Evolutionary conservation across 441 rosid species (phyloP).

Genomic region (Metrosideros polymorpha): DNA sequence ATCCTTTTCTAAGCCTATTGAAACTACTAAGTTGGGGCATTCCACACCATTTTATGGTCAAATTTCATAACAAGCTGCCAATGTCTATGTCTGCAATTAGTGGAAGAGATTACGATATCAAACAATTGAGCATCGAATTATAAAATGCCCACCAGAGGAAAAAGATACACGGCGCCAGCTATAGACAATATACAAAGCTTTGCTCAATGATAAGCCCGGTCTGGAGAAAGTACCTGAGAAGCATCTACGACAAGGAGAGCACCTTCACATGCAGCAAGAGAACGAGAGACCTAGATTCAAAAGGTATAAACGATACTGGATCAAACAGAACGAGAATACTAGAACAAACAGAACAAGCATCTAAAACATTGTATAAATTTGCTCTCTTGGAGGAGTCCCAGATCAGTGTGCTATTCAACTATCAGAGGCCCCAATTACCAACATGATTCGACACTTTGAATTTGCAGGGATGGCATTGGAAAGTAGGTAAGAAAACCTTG

Average conservation of each 20-base stretch:
- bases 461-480: neutral
- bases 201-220: neutral
- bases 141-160: neutral
- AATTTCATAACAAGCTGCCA: neutral
- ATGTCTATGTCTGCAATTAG: neutral
- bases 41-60: neutral
- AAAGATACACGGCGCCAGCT: neutral
- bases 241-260: conserved; percentile 99
- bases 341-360: neutral
- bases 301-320: conserved; percentile 2
- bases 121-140: neutral
- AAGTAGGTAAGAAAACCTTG: neutral
- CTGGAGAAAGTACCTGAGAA: conserved; percentile 56
- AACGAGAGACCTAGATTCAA: conserved; percentile 70
- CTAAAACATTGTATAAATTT: neutral
- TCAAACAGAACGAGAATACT: neutral
- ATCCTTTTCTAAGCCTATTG: neutral
- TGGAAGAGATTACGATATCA: neutral
- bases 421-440: neutral
- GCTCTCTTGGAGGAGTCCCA: neutral
- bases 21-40: neutral
- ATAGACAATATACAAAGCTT: neutral
- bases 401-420: neutral
- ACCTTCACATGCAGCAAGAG: conserved; percentile 99
- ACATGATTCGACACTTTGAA: neutral